These are phyloP conservation scores for Ceratobasidium sp. DNA, from an alignment of 1,284 basidiomycete genomes.

Conservation along the genomic window DNA sequence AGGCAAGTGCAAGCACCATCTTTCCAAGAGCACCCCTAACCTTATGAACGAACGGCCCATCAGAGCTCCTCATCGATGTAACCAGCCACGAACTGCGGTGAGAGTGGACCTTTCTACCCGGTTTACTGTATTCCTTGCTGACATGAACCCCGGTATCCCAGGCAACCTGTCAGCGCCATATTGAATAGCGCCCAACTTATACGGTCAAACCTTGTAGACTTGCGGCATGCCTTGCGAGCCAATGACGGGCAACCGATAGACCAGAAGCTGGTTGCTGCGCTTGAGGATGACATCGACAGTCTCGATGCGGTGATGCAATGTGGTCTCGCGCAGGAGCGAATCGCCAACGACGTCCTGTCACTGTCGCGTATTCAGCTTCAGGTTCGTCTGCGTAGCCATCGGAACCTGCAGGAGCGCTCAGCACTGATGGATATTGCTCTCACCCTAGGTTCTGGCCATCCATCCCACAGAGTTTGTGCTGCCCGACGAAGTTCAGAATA, in stretches of 20 bases:
- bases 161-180: constrained; percentile 51
- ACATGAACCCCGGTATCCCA: background rate
- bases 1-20: constrained; percentile 43
- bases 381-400: constrained; percentile 8
- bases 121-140: background rate
- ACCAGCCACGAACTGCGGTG: constrained; percentile 50
- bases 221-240: constrained; percentile 50
- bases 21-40: constrained; percentile 39
- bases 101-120: background rate
- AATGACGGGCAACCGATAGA: constrained; percentile 56
- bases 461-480: constrained; percentile 54
- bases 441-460: constrained; percentile 46
- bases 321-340: constrained; percentile 57
- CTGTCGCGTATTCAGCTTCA: constrained; percentile 57
- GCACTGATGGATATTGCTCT: background rate
- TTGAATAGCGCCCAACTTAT: constrained; percentile 50
- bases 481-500: constrained; percentile 51
- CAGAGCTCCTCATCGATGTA: constrained; percentile 51
- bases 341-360: constrained; percentile 58
- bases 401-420: constrained; percentile 5
- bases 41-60: constrained; percentile 46
- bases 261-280: constrained; percentile 15
- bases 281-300: constrained; percentile 31
- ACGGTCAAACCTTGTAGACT: constrained; percentile 48
- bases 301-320: constrained; percentile 51